Conservation (phyloP, 176 grass and related monocot species). For the Juncus effusus region DNA sequence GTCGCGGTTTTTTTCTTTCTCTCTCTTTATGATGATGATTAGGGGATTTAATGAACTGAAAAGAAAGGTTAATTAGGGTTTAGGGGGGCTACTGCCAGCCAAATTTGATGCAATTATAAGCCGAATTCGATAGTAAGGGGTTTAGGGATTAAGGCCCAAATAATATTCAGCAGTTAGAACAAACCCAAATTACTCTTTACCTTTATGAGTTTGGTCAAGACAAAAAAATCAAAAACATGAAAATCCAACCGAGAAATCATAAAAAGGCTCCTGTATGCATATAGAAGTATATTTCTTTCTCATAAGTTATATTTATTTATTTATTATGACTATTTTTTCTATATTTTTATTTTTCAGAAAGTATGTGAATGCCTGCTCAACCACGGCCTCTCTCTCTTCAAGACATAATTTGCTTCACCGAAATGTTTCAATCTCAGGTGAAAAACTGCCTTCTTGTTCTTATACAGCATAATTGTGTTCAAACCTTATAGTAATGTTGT, state of each 20-base stretch:
- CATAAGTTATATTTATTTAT: too few species aligned
- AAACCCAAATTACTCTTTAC: too few species aligned
- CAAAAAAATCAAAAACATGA: too few species aligned
- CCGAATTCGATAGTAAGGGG: neutral
- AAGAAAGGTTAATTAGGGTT: too few species aligned
- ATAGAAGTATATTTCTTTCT: too few species aligned
- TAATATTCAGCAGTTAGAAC: too few species aligned
- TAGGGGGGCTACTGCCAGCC: too few species aligned
- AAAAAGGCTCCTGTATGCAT: too few species aligned
- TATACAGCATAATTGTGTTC: conserved; percentile 86
- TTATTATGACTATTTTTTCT: too few species aligned
- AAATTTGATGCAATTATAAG: neutral
- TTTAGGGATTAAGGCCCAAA: too few species aligned
- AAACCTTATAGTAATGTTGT: conserved; percentile 35
- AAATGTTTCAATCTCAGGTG: conserved; percentile 34
- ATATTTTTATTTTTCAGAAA: conserved; percentile 38
- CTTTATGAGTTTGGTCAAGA: neutral
- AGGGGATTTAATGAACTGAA: too few species aligned
- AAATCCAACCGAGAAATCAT: too few species aligned
- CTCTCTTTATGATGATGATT: neutral
- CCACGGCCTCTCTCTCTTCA: conserved; percentile 48
- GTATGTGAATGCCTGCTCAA: conserved; percentile 67
- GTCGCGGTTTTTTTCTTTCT: conserved; percentile 48
- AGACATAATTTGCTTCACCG: conserved; percentile 49
- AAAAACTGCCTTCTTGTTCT: conserved; percentile 89